Evolutionary conservation across 768 basidiomycete genomes (phyloP).

Genomic region (Lactifluus echinatus): DNA sequence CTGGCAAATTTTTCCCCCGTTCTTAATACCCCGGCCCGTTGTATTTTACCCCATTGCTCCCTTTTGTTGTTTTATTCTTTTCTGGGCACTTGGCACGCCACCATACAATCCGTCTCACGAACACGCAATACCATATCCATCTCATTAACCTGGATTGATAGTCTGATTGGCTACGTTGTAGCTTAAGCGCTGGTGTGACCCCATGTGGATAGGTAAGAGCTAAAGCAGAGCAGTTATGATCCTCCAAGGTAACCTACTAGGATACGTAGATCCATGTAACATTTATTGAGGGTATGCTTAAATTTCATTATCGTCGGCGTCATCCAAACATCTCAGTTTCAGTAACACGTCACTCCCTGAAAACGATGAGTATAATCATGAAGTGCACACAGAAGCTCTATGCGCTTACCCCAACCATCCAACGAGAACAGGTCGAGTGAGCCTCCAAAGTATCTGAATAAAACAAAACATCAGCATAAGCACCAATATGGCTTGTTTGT

Average conservation of each 20-base stretch:
- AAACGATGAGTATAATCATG: neutral
- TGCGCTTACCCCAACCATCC: slow-evolving; percentile 68
- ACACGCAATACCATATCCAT: slow-evolving; percentile 24
- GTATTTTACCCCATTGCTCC: slow-evolving; percentile 34
- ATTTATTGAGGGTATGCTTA: slow-evolving; percentile 19
- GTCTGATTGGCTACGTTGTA: neutral
- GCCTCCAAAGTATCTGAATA: slow-evolving; percentile 72
- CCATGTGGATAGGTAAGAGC: neutral
- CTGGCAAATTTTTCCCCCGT: slow-evolving; percentile 15
- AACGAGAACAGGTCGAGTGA: slow-evolving; percentile 72
- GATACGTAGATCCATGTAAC: neutral
- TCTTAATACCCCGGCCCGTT: slow-evolving; percentile 33
- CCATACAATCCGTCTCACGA: slow-evolving; percentile 32
- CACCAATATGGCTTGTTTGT: no score
- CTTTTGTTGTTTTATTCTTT: slow-evolving; percentile 31
- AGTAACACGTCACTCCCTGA: slow-evolving; percentile 46
- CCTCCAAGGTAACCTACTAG: neutral
- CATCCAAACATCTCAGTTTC: slow-evolving; percentile 45
- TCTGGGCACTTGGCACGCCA: slow-evolving; percentile 26
- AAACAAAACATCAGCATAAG: slow-evolving; percentile 15
- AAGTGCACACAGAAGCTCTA: neutral
- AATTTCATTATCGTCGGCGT: slow-evolving; percentile 44
- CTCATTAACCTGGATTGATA: slow-evolving; percentile 10
- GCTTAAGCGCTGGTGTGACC: neutral
- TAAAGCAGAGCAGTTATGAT: neutral